Percentiles rank a stretch among this genome's conserved stretches.
phyloP scores from a whole-genome alignment of 2,329 filamentous ascomycete genomes.

The Fusarium drepaniforme region DNA sequence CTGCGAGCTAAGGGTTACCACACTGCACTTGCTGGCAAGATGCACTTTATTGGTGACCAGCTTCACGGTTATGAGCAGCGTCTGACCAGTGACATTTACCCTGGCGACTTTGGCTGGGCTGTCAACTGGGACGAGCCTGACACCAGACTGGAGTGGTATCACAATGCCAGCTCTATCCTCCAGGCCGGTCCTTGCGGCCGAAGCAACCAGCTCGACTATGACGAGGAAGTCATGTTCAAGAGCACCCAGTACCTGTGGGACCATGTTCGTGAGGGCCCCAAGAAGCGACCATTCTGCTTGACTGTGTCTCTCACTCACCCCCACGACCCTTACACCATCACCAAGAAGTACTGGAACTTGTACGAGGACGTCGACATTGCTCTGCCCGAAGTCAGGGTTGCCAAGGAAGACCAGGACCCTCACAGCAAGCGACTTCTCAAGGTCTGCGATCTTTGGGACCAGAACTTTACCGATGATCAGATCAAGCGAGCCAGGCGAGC shows the following conservation, averaged over 20 bases:
- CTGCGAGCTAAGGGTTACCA: conserved; percentile 87
- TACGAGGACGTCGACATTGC: conserved; percentile 92
- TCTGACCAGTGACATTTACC: conserved; percentile 95
- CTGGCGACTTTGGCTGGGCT: conserved; percentile 92
- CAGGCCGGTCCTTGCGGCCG: conserved; percentile 90
- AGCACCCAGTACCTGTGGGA: conserved; percentile 92
- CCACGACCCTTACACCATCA: conserved; percentile 95
- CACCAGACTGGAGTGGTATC: conserved; percentile 91
- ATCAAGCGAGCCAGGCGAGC: conserved; percentile 87
- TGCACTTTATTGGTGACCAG: conserved; percentile 97
- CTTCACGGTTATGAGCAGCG: conserved; percentile 94
- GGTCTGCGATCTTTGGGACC: conserved; percentile 88
- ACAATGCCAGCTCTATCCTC: conserved; percentile 93
- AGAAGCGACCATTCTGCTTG: conserved; percentile 83
- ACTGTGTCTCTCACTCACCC: conserved; percentile 95
- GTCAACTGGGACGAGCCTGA: conserved; percentile 96
- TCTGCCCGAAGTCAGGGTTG: conserved; percentile 81
- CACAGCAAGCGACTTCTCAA: conserved; percentile 90
- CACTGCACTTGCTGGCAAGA: conserved; percentile 92
- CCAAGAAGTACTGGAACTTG: conserved; percentile 91
- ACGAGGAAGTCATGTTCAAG: conserved; percentile 95
- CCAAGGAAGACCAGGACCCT: conserved; percentile 84
- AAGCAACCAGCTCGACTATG: conserved; percentile 95
- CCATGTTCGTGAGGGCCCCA: conserved; percentile 83
- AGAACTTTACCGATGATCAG: conserved; percentile 86